A percentile compares a stretch with the other conserved stretches of the same genome.
Evolutionary conservation across 2,329 filamentous ascomycete genomes (phyloP).

Genomic region (Sclerotinia minor): DNA sequence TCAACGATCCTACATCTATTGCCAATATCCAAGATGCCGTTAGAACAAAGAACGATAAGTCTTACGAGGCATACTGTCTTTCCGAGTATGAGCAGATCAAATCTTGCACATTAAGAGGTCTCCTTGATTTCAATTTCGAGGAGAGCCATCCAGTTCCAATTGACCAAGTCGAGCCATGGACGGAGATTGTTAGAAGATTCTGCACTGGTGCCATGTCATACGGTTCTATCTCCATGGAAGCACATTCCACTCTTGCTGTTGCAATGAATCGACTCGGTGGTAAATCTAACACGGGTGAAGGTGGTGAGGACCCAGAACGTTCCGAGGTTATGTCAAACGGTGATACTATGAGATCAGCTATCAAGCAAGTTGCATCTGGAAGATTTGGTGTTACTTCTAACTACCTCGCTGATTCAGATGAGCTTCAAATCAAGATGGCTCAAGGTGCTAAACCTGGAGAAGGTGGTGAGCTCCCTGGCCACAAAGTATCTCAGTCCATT

Average conservation of each 20-base stretch:
- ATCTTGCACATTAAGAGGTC: constrained; percentile 88
- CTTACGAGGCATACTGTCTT: constrained; percentile 92
- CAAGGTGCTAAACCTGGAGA: constrained; percentile 97
- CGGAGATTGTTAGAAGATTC: constrained; percentile 93
- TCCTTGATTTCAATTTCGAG: constrained; percentile 95
- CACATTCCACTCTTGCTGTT: constrained; percentile 90
- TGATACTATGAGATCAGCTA: constrained; percentile 94
- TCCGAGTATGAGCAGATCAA: constrained; percentile 96
- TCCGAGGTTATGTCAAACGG: constrained; percentile 85
- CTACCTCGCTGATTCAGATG: constrained; percentile 92
- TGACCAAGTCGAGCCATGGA: constrained; percentile 97
- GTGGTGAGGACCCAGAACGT: constrained; percentile 92
- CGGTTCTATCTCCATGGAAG: constrained; percentile 97
- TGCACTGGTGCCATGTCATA: constrained; percentile 99
- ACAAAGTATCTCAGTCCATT: constrained; percentile 94
- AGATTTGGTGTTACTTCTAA: constrained; percentile 95
- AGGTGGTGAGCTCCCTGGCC: constrained; percentile 92
- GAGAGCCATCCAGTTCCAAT: constrained; percentile 82
- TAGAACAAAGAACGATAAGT: constrained; percentile 96
- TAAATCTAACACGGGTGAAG: constrained; percentile 97
- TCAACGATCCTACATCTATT: constrained; percentile 93
- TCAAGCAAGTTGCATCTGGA: constrained; percentile 95
- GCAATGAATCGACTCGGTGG: constrained; percentile 96
- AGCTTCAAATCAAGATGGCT: constrained; percentile 99
- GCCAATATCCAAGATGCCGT: constrained; percentile 97